Evolutionary conservation across 164 flowering plant species (phyloP), one percentile per base, ranked within the genome.

Genomic region (Aristolochia contorta): DNA sequence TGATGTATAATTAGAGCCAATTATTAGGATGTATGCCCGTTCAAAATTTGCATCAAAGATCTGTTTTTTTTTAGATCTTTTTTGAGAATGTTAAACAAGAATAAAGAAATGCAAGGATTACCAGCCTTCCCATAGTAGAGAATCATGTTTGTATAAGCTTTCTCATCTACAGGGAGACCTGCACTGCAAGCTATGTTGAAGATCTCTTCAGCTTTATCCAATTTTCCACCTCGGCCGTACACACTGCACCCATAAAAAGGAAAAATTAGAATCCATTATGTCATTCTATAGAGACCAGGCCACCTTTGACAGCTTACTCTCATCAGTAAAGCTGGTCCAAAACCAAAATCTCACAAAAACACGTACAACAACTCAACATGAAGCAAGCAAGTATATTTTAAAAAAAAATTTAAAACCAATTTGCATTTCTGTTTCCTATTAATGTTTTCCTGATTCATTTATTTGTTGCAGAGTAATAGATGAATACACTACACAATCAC

Each of bases 121-220:
- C 98, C 96, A 71, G 95, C 90, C 76, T 89, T 92, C 63, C 96
- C 96, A 67, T 79, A 84, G 65, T 67, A 78, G 76, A 76, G 62
- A 56, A 92, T 87, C 75, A 92, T 59, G 71, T 85, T 89, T 45
- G 85, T 79, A 71, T 87, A 87, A 51, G 80, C 76, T 69, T 87
- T 89, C 80, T 89, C 98, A 79, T 89, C 96, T 64, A 82, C 63
- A 32, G 72, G 19, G 51, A 77, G 27, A 45, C 80, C 84, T 70
- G 52, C 69, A 53, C 66, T 63, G 57, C 72, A 67, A 52, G 85
- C 98, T 63, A 59, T 73, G 59, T 78, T 74, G 65, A 92, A 83
- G 72, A 81, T 75, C 77, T 87, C 85, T 8, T 78, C 71, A 56
- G 93, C 98, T 67, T 84, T 82, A 43, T 85, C 91, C 69, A 87